Percentiles rank a stretch among this genome's conserved stretches.
Conservation (phyloP, 495 filamentous ascomycete species). For the Neurospora sp. region DNA sequence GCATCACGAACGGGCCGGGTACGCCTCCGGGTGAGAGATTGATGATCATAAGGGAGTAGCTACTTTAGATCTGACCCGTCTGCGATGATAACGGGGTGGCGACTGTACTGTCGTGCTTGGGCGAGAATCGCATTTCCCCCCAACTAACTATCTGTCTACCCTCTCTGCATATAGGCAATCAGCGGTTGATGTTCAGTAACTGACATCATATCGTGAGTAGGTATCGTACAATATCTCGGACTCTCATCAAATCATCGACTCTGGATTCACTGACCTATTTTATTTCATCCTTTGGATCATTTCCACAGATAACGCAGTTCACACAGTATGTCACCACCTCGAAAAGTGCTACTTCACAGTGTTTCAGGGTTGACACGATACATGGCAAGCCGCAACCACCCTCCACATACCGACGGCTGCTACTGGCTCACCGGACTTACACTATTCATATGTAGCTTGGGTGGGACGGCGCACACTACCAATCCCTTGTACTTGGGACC, state of each 20-base stretch:
- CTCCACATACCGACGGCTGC: neutral
- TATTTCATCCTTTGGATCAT: neutral
- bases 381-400: neutral
- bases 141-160: neutral
- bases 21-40: neutral
- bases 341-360: neutral
- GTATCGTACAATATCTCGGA: neutral
- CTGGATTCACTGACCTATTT: neutral
- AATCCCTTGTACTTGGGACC: neutral
- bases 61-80: neutral
- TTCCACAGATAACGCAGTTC: neutral
- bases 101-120: neutral
- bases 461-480: neutral
- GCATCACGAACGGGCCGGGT: neutral
- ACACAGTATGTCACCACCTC: neutral
- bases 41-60: neutral
- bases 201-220: neutral
- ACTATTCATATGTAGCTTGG: neutral
- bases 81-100: neutral
- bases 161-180: neutral
- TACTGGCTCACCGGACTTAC: neutral
- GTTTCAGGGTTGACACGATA: neutral
- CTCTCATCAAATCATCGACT: neutral
- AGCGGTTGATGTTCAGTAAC: neutral
- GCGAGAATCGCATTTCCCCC: neutral